These are phyloP conservation scores for Fusarium verticillioides DNA, from an alignment of 2,329 filamentous ascomycete genomes.

Conservation along the genomic window DNA sequence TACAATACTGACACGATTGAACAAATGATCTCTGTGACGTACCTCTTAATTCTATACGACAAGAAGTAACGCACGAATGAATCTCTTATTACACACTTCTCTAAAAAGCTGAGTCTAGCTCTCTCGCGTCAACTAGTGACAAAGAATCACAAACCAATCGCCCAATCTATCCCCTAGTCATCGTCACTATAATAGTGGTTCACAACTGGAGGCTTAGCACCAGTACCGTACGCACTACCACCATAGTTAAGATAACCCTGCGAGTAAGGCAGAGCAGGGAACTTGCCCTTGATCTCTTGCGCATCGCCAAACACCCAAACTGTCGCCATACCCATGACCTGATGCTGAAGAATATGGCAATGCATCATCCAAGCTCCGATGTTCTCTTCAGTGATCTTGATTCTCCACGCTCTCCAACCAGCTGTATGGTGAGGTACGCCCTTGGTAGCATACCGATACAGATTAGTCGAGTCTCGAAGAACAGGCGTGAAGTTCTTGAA, in stretches of 20 bases:
- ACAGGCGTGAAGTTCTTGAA: conserved; percentile 29
- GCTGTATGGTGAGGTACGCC: conserved; percentile 54
- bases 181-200: conserved; percentile 19
- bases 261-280: conserved; percentile 48
- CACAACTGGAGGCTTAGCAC: not conserved
- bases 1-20: fast-evolving
- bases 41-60: no score
- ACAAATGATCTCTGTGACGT: no score
- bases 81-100: not conserved
- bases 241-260: conserved; percentile 57
- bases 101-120: not conserved
- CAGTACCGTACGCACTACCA: conserved; percentile 58
- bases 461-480: conserved; percentile 46
- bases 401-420: conserved; percentile 71
- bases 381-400: conserved; percentile 54
- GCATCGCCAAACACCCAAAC: conserved; percentile 45
- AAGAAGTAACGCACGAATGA: no score
- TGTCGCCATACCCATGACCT: conserved; percentile 62
- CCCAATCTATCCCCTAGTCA: not conserved
- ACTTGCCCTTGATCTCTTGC: conserved; percentile 25
- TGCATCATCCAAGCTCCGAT: conserved; percentile 73
- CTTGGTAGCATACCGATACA: conserved; percentile 63
- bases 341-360: conserved; percentile 68
- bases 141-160: not conserved
- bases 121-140: not conserved